Conservation (phyloP, 768 basidiomycete genomes). For the Termitomyces eurrhizus region DNA sequence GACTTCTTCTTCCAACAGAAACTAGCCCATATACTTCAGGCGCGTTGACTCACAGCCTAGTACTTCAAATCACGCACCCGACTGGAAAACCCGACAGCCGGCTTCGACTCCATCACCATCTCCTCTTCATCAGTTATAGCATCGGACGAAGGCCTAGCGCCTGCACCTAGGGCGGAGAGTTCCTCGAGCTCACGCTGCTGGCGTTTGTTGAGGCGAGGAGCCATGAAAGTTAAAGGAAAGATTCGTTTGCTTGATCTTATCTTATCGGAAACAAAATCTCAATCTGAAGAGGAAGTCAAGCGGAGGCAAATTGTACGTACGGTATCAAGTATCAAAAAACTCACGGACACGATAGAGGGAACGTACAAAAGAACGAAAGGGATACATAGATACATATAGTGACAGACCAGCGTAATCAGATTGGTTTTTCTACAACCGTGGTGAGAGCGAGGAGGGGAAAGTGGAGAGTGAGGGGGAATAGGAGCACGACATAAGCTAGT, state of each 20-base stretch:
- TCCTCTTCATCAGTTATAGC: constrained; percentile 39
- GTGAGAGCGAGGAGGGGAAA: too few species aligned
- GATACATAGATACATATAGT: too few species aligned
- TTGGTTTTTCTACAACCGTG: too few species aligned
- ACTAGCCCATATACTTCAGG: constrained; percentile 23
- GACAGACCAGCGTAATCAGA: too few species aligned
- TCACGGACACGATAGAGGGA: too few species aligned
- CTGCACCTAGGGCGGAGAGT: too few species aligned
- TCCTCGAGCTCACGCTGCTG: constrained; percentile 69
- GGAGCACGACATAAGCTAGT: too few species aligned
- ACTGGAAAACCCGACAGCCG: constrained; percentile 28
- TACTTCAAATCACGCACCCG: constrained; percentile 5
- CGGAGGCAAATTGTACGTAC: too few species aligned
- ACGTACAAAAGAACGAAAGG: too few species aligned
- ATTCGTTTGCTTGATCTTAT: background rate
- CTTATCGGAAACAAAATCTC: background rate
- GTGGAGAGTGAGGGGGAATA: too few species aligned
- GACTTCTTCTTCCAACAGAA: constrained; percentile 32
- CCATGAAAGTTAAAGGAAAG: constrained; percentile 36
- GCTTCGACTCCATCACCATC: constrained; percentile 10
- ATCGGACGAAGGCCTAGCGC: constrained; percentile 18
- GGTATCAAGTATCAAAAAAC: too few species aligned
- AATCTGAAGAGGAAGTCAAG: too few species aligned
- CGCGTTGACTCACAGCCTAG: background rate
- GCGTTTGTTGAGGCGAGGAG: constrained; percentile 75